Evolutionary conservation across 352 stramenopile genomes (phyloP), one percentile per base, ranked within the genome.

Genomic region (Peronospora tabacina): DNA sequence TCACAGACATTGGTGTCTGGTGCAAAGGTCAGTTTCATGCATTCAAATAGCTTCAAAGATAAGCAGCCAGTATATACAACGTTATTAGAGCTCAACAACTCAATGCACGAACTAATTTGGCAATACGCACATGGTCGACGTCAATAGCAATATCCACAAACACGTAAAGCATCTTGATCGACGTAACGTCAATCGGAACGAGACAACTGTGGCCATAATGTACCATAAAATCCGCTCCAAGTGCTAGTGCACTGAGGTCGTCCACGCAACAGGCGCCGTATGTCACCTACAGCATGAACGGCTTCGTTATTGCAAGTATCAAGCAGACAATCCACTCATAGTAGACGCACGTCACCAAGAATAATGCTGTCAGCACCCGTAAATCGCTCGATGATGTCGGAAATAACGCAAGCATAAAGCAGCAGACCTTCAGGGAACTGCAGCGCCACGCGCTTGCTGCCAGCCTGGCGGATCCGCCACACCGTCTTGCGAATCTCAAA

Each of bases 191-290:
- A 41, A 99, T 94, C 0, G 97, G 97, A 17, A 99, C 96, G 13
- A 99, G 75, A 66, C 97, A 99, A 32, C 86, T 98, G 68, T 99
- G 97, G 32, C 97, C 97, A 60, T 99, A 99, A 66, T 99, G 97
- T n/a, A 99, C 87, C 66, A 99, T 87, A 17, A 99, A 92, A 63
- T 99, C 89, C 12, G 89, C 95, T 1, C 93, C 96, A 2, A 99
- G 71, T 0, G 93, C 89, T 24, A 96, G 81, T 8, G 97, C 96
- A 13, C 88, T 97, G 43, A 98, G 78, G 59, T 99, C 97, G 59
- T 99, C 97, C 16, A 99, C 93, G 58, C 97, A 99, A 61, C 97
- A 99, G n/a, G 97, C 97, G 20, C 97, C 97, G 46, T 99, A 99
- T 2, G 96, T 99, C 16, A 94, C 77, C 77, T 88, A 10, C 46